A percentile compares a stretch with the other conserved stretches of the same genome.
phyloP scores from a whole-genome alignment of 495 filamentous ascomycete genomes.

The Letharia columbiana region DNA sequence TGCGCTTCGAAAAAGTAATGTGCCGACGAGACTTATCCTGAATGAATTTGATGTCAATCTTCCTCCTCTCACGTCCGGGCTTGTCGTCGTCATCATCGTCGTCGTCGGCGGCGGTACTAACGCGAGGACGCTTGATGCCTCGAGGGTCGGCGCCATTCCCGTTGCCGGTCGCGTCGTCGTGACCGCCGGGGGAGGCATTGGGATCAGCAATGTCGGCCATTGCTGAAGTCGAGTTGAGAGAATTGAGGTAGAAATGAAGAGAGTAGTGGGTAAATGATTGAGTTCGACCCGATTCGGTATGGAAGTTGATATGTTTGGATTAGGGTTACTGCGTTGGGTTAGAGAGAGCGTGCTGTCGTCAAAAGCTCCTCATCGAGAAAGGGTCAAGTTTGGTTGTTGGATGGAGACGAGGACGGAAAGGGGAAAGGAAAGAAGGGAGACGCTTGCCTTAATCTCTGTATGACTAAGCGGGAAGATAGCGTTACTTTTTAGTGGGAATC shows the following conservation, averaged over 20 bases:
- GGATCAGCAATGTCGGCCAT: slow-evolving; percentile 31
- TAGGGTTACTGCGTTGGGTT: slow-evolving; percentile 24
- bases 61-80: slow-evolving; percentile 93
- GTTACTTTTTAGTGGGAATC: neutral
- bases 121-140: slow-evolving; percentile 82
- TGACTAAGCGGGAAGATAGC: slow-evolving; percentile 9
- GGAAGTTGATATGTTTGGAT: slow-evolving; percentile 19
- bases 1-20: slow-evolving; percentile 99
- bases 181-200: slow-evolving; percentile 36
- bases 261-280: slow-evolving; percentile 10
- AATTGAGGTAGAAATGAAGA: neutral
- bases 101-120: slow-evolving; percentile 72
- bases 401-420: slow-evolving; percentile 21
- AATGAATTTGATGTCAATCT: slow-evolving; percentile 99
- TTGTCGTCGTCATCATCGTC: slow-evolving; percentile 99
- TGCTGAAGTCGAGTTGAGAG: slow-evolving; percentile 11
- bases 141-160: slow-evolving; percentile 57
- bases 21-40: slow-evolving; percentile 99
- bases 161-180: slow-evolving; percentile 47
- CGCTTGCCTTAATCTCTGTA: neutral
- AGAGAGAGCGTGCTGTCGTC: slow-evolving; percentile 17
- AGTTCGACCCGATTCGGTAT: slow-evolving; percentile 20
- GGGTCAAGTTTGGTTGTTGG: slow-evolving; percentile 17
- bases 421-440: slow-evolving; percentile 20
- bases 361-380: slow-evolving; percentile 26